Percentiles rank a stretch among this genome's conserved stretches.
Conservation (phyloP, 305 asterid species). For the Striga hermonthica region DNA sequence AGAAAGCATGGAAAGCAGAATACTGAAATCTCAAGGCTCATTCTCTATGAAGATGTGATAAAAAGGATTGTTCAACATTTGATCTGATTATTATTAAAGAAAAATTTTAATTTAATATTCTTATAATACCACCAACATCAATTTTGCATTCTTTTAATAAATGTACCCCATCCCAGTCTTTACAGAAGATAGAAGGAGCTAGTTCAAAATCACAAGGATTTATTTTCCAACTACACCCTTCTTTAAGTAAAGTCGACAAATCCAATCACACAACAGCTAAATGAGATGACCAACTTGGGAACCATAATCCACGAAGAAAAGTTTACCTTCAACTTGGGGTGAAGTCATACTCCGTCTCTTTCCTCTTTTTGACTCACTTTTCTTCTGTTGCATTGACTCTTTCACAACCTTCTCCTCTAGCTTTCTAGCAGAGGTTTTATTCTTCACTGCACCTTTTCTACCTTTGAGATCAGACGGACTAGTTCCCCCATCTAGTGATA, state of each 20-base stretch:
- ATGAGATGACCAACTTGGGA: slow-evolving; percentile 21
- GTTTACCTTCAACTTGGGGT: slow-evolving; percentile 46
- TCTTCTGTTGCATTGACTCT: slow-evolving; percentile 36
- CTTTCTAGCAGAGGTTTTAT: slow-evolving; percentile 27
- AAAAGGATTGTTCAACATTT: too few species aligned
- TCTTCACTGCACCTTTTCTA: slow-evolving; percentile 30
- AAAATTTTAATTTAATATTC: neutral
- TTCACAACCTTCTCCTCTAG: slow-evolving; percentile 34
- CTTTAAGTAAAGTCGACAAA: neutral
- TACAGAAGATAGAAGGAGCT: neutral
- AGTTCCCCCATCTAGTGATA: neutral
- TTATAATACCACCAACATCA: neutral
- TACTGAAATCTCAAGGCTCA: too few species aligned
- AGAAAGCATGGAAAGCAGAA: too few species aligned
- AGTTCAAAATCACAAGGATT: neutral
- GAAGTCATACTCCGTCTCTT: slow-evolving; percentile 32
- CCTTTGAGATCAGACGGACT: slow-evolving; percentile 29
- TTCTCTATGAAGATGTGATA: too few species aligned
- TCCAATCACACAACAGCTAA: neutral
- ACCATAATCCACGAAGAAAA: slow-evolving; percentile 6
- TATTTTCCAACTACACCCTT: neutral
- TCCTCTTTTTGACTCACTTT: slow-evolving; percentile 42
- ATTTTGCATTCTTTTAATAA: neutral
- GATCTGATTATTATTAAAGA: too few species aligned
- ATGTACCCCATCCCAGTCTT: neutral